A percentile compares a stretch with the other conserved stretches of the same genome.
Evolutionary conservation across 495 filamentous ascomycete genomes (phyloP).

Genomic region (Achaetomiella virescens): DNA sequence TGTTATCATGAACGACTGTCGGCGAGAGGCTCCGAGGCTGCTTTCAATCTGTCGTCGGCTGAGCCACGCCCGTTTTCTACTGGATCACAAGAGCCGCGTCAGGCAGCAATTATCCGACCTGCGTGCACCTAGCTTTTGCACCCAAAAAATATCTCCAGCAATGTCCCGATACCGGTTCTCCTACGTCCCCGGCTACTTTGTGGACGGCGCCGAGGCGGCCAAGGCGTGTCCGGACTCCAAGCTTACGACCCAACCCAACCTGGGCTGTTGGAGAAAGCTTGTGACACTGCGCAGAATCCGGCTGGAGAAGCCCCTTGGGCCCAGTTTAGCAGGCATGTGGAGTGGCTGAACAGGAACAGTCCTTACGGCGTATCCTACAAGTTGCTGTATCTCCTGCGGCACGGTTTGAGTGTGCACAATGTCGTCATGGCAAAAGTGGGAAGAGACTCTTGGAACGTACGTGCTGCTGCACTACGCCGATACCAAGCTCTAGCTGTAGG

Average conservation of each 20-base stretch:
- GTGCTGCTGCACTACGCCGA: neutral
- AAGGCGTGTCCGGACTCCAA: neutral
- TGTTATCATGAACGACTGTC: too few relatives aligned
- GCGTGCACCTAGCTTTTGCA: neutral
- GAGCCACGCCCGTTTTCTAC: too few relatives aligned
- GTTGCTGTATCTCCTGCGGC: neutral
- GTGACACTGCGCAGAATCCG: neutral
- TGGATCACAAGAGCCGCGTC: neutral
- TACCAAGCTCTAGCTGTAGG: too few relatives aligned
- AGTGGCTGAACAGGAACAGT: neutral
- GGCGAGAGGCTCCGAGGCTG: too few relatives aligned
- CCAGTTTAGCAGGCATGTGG: neutral
- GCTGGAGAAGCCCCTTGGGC: neutral
- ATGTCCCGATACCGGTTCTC: neutral
- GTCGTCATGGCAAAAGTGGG: neutral
- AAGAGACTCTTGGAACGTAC: neutral
- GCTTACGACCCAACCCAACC: neutral
- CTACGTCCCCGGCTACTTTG: neutral
- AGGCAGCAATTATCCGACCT: neutral
- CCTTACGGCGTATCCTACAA: neutral
- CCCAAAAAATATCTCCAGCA: neutral
- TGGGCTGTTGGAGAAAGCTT: neutral
- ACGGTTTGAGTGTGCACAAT: neutral
- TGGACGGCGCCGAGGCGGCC: neutral
- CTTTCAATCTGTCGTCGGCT: too few relatives aligned